phyloP scores from a whole-genome alignment of 2,329 filamentous ascomycete species.

The Fusarium chaquense region DNA sequence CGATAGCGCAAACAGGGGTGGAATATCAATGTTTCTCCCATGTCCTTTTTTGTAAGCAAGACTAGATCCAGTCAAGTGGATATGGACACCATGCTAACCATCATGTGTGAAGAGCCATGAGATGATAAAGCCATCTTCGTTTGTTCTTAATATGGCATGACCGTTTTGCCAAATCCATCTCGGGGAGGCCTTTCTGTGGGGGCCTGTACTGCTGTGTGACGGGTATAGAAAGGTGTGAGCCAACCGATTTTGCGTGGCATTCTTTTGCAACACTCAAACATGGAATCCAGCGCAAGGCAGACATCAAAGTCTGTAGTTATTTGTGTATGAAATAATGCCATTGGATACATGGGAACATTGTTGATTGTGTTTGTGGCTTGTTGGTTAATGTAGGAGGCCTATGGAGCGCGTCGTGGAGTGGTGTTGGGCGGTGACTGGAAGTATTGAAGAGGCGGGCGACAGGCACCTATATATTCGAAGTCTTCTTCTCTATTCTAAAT shows the following conservation, averaged over 20 bases:
- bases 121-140: no score
- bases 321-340: no score
- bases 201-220: background rate
- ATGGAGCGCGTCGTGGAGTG: background rate
- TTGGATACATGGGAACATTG: background rate
- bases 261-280: background rate
- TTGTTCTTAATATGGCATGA: no score
- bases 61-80: background rate
- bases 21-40: background rate
- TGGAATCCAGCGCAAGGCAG: background rate
- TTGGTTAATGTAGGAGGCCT: background rate
- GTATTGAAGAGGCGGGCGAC: background rate
- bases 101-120: no score
- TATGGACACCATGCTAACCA: no score
- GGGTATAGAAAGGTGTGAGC: background rate
- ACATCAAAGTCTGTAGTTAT: background rate
- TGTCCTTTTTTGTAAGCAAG: background rate
- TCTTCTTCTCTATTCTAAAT: background rate
- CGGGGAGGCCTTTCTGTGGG: background rate
- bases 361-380: background rate
- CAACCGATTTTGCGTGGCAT: background rate
- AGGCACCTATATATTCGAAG: background rate
- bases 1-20: background rate
- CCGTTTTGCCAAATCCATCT: no score
- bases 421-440: background rate